Conservation (phyloP, 257 asterid genomes). For the Solanum medicagineum region DNA sequence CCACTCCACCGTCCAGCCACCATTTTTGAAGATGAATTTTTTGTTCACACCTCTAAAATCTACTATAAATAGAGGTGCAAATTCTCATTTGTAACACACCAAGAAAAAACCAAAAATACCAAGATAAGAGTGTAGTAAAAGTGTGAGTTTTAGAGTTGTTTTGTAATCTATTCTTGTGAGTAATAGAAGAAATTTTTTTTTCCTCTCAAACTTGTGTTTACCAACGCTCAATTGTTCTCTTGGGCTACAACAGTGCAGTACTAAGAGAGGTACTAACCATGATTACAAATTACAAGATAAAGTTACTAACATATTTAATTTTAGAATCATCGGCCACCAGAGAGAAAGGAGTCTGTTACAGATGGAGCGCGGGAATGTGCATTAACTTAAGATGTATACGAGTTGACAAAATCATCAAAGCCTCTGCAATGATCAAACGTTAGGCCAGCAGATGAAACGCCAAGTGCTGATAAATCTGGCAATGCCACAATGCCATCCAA, state of each 20-base stretch:
- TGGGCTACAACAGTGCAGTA: not conserved
- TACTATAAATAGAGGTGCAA: too few relatives aligned
- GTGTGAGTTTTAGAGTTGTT: too few relatives aligned
- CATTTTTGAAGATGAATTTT: too few relatives aligned
- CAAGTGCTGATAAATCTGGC: constrained; percentile 30
- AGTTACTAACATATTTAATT: not conserved
- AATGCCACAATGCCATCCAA: constrained; percentile 28
- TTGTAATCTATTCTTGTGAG: too few relatives aligned
- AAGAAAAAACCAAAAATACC: too few relatives aligned
- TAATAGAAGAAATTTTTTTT: too few relatives aligned
- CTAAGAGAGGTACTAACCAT: constrained; percentile 4
- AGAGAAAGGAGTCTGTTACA: constrained; percentile 13
- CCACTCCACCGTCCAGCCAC: too few relatives aligned
- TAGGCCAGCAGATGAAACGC: constrained; percentile 6
- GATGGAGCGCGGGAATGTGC: constrained; percentile 12
- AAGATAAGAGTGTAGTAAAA: too few relatives aligned
- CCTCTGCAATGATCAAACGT: constrained; percentile 12
- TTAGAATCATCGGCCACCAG: constrained; percentile 28
- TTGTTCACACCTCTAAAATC: too few relatives aligned
- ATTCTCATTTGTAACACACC: too few relatives aligned
- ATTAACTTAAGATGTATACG: constrained; percentile 14
- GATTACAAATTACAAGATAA: not conserved
- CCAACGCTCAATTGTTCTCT: too few relatives aligned
- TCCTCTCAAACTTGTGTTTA: too few relatives aligned
- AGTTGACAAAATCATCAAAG: constrained; percentile 24